Conservation (phyloP, 1,139 yeast species). For the Torulaspora globosa region DNA sequence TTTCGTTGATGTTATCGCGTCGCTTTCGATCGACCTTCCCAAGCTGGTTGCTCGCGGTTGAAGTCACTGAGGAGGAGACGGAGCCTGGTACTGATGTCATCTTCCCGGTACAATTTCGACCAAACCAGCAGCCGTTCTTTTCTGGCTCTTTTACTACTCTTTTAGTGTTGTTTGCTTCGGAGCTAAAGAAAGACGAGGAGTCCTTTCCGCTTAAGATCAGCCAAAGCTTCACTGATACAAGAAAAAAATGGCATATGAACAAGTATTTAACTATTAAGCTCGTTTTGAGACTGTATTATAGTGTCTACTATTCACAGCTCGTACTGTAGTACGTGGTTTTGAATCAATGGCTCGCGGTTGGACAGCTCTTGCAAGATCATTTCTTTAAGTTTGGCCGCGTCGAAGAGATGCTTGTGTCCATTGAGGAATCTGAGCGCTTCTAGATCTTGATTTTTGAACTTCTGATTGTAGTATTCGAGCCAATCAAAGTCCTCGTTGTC, state of each 20-base stretch:
- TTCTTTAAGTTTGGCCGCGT: conserved; percentile 18
- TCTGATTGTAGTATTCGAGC: conserved; percentile 21
- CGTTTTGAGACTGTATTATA: neutral
- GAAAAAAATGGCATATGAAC: neutral
- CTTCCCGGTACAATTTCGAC: neutral
- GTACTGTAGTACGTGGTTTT: conserved; percentile 30
- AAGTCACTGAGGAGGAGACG: conserved; percentile 19
- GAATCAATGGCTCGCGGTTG: conserved; percentile 28
- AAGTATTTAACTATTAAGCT: neutral
- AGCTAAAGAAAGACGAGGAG: neutral
- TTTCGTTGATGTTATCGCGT: conserved; percentile 84
- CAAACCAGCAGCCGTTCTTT: neutral
- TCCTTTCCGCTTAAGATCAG: neutral
- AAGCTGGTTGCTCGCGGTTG: conserved; percentile 18
- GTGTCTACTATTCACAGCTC: conserved; percentile 18
- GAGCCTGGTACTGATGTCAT: conserved; percentile 17
- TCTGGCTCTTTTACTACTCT: neutral
- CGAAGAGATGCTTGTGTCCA: conserved; percentile 13
- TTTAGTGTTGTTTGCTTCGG: neutral
- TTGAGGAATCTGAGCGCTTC: conserved; percentile 25
- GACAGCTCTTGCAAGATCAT: conserved; percentile 24
- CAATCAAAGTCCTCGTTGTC: conserved; percentile 27
- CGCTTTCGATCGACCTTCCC: conserved; percentile 44
- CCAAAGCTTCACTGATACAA: neutral
- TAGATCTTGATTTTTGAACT: conserved; percentile 17